Conservation (phyloP, 768 basidiomycete species). For the Daedaleopsis sinensis region DNA sequence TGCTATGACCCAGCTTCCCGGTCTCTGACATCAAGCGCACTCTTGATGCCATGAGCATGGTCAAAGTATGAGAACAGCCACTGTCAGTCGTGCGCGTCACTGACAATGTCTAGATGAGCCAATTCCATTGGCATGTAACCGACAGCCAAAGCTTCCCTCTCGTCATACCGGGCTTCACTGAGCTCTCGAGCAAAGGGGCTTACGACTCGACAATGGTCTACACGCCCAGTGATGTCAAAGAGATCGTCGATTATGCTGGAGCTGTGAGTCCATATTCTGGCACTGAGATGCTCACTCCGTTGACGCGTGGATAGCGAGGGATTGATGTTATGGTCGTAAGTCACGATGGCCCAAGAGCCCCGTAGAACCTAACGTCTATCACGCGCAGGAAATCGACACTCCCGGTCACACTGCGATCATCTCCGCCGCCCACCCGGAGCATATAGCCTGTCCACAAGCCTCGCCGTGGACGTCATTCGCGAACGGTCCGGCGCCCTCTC, state of each 20-base stretch:
- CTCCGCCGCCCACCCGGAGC: slow-evolving; percentile 43
- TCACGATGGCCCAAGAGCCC: not conserved
- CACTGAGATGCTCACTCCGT: no score
- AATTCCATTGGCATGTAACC: slow-evolving; percentile 48
- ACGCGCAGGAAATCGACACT: slow-evolving; percentile 43
- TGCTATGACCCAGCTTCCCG: slow-evolving; percentile 43
- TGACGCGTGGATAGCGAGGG: slow-evolving; percentile 38
- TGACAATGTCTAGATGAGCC: slow-evolving; percentile 39
- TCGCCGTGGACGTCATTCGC: slow-evolving; percentile 39
- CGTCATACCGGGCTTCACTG: slow-evolving; percentile 36
- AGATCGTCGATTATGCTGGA: slow-evolving; percentile 46
- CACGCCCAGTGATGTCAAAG: slow-evolving; percentile 37
- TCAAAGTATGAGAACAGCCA: slow-evolving; percentile 36
- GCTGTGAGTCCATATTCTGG: slow-evolving; percentile 33
- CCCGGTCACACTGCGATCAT: slow-evolving; percentile 51
- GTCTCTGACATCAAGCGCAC: slow-evolving; percentile 67
- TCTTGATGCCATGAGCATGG: slow-evolving; percentile 76
- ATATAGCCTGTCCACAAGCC: slow-evolving; percentile 40
- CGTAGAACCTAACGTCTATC: not conserved
- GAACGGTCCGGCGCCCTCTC: slow-evolving; percentile 29
- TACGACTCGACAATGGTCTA: slow-evolving; percentile 40
- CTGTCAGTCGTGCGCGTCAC: not conserved
- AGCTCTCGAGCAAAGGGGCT: slow-evolving; percentile 45
- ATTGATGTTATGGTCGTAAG: slow-evolving; percentile 46
- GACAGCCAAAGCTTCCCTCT: slow-evolving; percentile 55